Conservation (phyloP, 2,329 filamentous ascomycete genomes). For the Fusarium albosuccineum region DNA sequence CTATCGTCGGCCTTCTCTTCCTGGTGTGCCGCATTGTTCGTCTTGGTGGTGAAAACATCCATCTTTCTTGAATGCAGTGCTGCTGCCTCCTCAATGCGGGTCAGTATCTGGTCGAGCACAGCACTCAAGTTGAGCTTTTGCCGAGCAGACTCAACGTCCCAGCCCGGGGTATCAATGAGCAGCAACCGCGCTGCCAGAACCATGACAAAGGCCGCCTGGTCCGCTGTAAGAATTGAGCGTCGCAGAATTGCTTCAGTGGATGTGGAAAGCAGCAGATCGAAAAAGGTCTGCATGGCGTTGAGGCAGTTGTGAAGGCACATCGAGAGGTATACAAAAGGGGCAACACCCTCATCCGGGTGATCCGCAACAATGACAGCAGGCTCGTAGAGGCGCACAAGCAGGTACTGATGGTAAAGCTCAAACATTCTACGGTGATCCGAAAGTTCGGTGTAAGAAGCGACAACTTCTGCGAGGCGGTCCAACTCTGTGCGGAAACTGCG, state of each 20-base stretch:
- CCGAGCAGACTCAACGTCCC: slow-evolving; percentile 39
- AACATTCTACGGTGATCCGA: slow-evolving; percentile 32
- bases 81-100: slow-evolving; percentile 26
- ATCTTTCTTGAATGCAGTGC: slow-evolving; percentile 7
- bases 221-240: slow-evolving; percentile 39
- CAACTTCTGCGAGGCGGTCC: slow-evolving; percentile 49
- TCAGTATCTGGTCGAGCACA: slow-evolving; percentile 30
- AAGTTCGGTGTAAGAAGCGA: slow-evolving; percentile 30
- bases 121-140: slow-evolving; percentile 31
- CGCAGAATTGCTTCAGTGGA: slow-evolving; percentile 40
- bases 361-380: slow-evolving; percentile 52
- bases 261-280: slow-evolving; percentile 48
- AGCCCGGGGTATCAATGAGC: slow-evolving; percentile 42
- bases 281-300: slow-evolving; percentile 51
- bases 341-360: slow-evolving; percentile 43
- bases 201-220: slow-evolving; percentile 40
- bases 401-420: slow-evolving; percentile 51
- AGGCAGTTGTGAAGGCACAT: slow-evolving; percentile 54
- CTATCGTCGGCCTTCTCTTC: slow-evolving; percentile 22
- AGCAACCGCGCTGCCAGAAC: slow-evolving; percentile 41
- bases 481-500: slow-evolving; percentile 50
- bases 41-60: slow-evolving; percentile 22
- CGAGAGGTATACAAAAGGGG: slow-evolving; percentile 45
- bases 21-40: slow-evolving; percentile 31
- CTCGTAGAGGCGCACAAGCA: slow-evolving; percentile 55